Evolutionary conservation across 2,329 filamentous ascomycete genomes (phyloP), one percentile per base, ranked within the genome.

Genomic region (Curvularia verruculosa): DNA sequence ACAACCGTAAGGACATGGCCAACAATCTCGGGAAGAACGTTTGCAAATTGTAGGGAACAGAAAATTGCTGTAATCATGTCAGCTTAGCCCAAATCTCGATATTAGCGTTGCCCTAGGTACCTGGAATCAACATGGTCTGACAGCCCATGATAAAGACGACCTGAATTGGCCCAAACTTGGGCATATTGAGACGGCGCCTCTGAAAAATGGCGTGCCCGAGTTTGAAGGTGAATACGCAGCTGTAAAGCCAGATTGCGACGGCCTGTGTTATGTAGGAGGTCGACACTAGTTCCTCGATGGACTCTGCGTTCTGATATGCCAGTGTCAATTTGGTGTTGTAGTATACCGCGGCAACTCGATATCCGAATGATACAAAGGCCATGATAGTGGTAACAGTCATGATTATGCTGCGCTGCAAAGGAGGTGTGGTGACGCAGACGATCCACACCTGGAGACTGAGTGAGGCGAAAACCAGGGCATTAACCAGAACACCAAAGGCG

Each of bases 111-210:
- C 6, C 15, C 23, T 34, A 34, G 65, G 28, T 69, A 87, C 87
- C 83, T 69, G 87, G 87, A 59, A 89, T 78, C 31, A 87, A 68
- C 80, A 90, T 81, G 1, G 87, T 89, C 74, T 89, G 87, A 59
- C 84, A 86, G 46, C 85, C 84, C 82, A 89, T 88, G 65, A 89
- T 82, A 70, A 87, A 87, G 59, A 89, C 84, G 54, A 87, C 82
- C 64, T 87, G 85, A 80, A 89, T 85, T 1, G 85, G 84, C 9
- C 85, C 85, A 67, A 87, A 88, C 52, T 85, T 82, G 53, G 78
- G 81, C 66, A 88, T 78, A 1, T 85, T 85, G 58, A 89, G 76
- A 63, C 77, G 79, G 52, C 78, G 81, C 21, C 87, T 82, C 60
- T 83, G 78, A 8, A 78, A 70, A 31, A 89, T 82, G 6, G 85